Evolutionary conservation across 2,329 filamentous ascomycete species (phyloP), one percentile per base, ranked within the genome.

Genomic region (Nannizziopsis barbatae): DNA sequence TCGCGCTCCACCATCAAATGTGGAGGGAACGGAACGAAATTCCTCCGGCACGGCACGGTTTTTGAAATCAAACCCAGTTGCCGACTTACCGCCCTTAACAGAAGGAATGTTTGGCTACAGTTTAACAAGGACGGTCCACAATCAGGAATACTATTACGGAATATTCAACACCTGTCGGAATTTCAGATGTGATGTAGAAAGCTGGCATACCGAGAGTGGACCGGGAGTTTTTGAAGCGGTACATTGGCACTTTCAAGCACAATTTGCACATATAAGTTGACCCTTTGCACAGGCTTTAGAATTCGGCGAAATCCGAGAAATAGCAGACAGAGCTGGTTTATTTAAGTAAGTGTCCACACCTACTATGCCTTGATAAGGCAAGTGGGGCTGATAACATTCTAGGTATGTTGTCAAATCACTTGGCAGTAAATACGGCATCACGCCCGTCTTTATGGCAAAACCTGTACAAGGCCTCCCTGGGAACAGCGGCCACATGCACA

Each of bases 401-500:
- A 80, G 76, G 64, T 86, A 94, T 58, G 81, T 84, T 15, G 88
- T 95, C 55, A 95, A 95, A 69, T 88, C 86, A 8, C 79, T 95
- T 35, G 86, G 86, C 39, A 84, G 80, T 49, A 84, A 86, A 61
- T 86, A 88, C 63, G 87, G 86, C 56, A 94, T 98, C 62, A 95
- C 87, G 0, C 92, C 92, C 0, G 94, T 86, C 67, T 98, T 98
- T 73, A 98, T 98, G 92, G 92, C 92, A 12, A 98, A 98, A 68
- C 92, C 92, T 2, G 81, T 85, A 56, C 79, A 93, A 59, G 88
- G 89, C 0, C 73, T 96, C 0, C 92, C 92, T 0, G 92, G 92
- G 41, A 96, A 96, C 71, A 92, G 84, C 54, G 92, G 92, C 1
- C 92, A 98, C 64, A 90, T 95, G 75, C 92, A 98, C 65, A 75